Evolutionary conservation across 257 asterid genomes (phyloP).

Genomic region (Lithospermum erythrorhizon): DNA sequence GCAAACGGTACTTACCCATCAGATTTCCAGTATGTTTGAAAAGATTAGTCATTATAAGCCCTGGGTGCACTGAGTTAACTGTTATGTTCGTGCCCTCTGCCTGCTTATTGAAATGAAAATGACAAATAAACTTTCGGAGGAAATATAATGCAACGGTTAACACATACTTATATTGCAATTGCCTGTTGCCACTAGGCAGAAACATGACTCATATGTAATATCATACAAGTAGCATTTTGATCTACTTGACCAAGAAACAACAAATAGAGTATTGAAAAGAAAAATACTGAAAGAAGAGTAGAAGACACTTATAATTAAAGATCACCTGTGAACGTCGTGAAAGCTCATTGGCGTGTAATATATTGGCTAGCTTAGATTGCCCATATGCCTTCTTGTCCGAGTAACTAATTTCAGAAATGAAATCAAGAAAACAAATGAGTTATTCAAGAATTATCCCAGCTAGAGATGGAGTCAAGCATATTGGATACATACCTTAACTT

Average conservation of each 20-base stretch:
- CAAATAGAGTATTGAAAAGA: too few relatives aligned
- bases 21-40: slow-evolving; percentile 42
- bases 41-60: slow-evolving; percentile 73
- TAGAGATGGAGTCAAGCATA: not conserved
- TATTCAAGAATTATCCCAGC: not conserved
- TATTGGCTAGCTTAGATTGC: slow-evolving; percentile 76
- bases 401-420: slow-evolving; percentile 30
- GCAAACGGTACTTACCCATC: slow-evolving; percentile 30
- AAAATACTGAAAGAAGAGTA: not conserved
- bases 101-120: slow-evolving; percentile 21
- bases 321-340: slow-evolving; percentile 56
- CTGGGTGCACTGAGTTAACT: slow-evolving; percentile 86
- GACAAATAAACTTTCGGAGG: not conserved
- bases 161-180: too few relatives aligned
- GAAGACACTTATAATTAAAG: not conserved
- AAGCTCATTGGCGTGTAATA: slow-evolving; percentile 73
- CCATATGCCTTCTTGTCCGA: slow-evolving; percentile 78
- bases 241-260: not conserved
- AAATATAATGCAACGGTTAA: not conserved
- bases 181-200: not conserved
- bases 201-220: not conserved
- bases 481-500: slow-evolving; percentile 20
- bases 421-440: not conserved
- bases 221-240: not conserved
- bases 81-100: slow-evolving; percentile 77